Percentiles rank a stretch among this genome's conserved stretches.
These are phyloP conservation scores for Kluyveromyces lactis DNA, from an alignment of 805 yeast species.

Conservation along the genomic window DNA sequence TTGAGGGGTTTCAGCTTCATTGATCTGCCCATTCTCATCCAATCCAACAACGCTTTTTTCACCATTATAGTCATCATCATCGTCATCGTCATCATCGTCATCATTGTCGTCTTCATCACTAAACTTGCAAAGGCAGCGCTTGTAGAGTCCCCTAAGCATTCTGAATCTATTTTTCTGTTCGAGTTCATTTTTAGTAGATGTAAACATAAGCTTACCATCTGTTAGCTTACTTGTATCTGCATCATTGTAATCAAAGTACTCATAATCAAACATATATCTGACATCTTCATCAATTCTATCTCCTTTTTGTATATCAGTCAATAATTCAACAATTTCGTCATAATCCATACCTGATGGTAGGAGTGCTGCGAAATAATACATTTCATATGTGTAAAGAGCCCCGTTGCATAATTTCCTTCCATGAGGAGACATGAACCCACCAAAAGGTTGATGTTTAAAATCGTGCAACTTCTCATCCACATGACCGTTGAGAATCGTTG, in stretches of 20 bases:
- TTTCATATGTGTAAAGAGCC: conserved; percentile 47
- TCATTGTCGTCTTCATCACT: conserved; percentile 27
- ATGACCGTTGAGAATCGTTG: conserved; percentile 50
- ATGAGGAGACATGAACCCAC: conserved; percentile 57
- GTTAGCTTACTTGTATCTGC: conserved; percentile 22
- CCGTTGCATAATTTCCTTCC: conserved; percentile 57
- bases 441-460: conserved; percentile 47
- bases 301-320: conserved; percentile 47
- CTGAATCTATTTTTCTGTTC: conserved; percentile 13
- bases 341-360: conserved; percentile 39
- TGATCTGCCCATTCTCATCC: too few relatives aligned
- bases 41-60: background rate
- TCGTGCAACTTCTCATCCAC: conserved; percentile 41
- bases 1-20: too few relatives aligned
- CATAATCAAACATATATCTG: conserved; percentile 51
- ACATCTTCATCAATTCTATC: conserved; percentile 66
- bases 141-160: conserved; percentile 17
- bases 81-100: conserved; percentile 11
- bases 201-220: conserved; percentile 12
- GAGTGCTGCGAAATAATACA: conserved; percentile 50
- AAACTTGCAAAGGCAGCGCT: conserved; percentile 33
- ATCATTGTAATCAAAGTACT: conserved; percentile 37
- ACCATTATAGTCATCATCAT: conserved; percentile 12
- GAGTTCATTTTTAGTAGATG: conserved; percentile 9
- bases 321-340: conserved; percentile 44